phyloP scores from a whole-genome alignment of 2,329 filamentous ascomycete species.

The Albophoma yamanashiensis region DNA sequence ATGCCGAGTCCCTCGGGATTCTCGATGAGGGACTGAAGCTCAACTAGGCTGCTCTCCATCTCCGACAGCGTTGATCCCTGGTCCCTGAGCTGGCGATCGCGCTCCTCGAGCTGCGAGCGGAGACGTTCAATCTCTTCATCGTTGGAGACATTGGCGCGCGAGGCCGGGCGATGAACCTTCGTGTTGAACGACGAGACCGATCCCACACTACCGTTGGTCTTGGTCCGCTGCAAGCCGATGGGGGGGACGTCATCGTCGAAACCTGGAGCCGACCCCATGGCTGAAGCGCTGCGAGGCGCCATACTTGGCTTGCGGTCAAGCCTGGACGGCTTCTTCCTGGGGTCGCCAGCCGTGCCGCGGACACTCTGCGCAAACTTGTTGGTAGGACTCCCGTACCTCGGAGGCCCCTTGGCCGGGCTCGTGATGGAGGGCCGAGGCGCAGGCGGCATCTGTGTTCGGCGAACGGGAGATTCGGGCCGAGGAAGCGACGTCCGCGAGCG shows the following conservation, averaged over 20 bases:
- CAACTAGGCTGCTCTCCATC: slow-evolving; percentile 81
- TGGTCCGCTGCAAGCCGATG: slow-evolving; percentile 37
- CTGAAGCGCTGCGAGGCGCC: slow-evolving; percentile 48
- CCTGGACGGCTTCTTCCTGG: slow-evolving; percentile 41
- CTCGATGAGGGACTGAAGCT: slow-evolving; percentile 61
- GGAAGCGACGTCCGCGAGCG: slow-evolving; percentile 67
- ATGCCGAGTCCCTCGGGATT: slow-evolving; percentile 31
- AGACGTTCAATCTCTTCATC: slow-evolving; percentile 68
- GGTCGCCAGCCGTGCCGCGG: slow-evolving; percentile 49
- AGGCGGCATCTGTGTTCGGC: slow-evolving; percentile 54
- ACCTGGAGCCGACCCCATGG: slow-evolving; percentile 39
- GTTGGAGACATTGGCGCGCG: slow-evolving; percentile 40
- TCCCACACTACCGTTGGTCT: slow-evolving; percentile 42
- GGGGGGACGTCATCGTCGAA: slow-evolving; percentile 50
- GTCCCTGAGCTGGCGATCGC: slow-evolving; percentile 79
- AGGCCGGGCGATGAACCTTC: slow-evolving; percentile 38
- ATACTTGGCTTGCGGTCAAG: slow-evolving; percentile 39
- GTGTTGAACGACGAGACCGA: slow-evolving; percentile 44
- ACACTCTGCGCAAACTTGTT: slow-evolving; percentile 55
- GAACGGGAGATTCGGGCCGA: slow-evolving; percentile 77
- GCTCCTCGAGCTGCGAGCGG: slow-evolving; percentile 65
- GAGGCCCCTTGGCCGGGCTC: slow-evolving; percentile 27
- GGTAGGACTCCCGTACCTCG: slow-evolving; percentile 31
- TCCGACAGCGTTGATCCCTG: slow-evolving; percentile 74
- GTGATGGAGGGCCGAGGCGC: slow-evolving; percentile 44